These are phyloP conservation scores for Talaromyces sp. DNA, from an alignment of 2,329 filamentous ascomycete genomes.

Conservation along the genomic window DNA sequence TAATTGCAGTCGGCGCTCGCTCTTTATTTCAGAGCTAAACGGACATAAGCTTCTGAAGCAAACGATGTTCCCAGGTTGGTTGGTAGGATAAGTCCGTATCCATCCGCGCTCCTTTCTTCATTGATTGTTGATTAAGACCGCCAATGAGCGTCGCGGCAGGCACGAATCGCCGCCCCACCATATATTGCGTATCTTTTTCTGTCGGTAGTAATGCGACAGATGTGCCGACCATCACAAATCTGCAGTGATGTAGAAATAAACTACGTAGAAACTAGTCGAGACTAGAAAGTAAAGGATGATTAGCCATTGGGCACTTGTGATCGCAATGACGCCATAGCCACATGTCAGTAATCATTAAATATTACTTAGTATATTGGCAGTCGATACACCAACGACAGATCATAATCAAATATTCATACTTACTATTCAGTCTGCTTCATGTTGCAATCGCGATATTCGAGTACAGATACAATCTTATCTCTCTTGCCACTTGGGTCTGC, in stretches of 20 bases:
- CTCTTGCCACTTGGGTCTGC: too few species aligned
- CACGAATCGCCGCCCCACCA: neutral
- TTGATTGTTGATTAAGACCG: neutral
- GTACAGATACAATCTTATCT: too few species aligned
- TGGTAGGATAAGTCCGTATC: too few species aligned
- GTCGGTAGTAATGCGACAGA: neutral
- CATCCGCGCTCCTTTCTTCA: neutral
- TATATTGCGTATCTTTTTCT: neutral
- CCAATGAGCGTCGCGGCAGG: neutral
- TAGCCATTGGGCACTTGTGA: neutral
- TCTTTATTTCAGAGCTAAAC: neutral
- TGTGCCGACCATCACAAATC: neutral
- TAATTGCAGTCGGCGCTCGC: neutral
- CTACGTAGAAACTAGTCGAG: too few species aligned
- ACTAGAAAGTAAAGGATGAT: too few species aligned
- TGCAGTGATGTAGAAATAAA: neutral
- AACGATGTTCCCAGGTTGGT: too few species aligned
- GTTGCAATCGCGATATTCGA: too few species aligned
- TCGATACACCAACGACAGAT: too few species aligned
- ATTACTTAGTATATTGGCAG: too few species aligned
- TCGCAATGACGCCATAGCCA: constrained; percentile 4
- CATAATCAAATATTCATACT: too few species aligned
- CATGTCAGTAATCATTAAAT: neutral
- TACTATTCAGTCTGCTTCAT: too few species aligned
- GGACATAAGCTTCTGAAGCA: constrained; percentile 2